Conservation (phyloP, 352 stramenopile genomes). For the Pythium vanterpoolii region DNA sequence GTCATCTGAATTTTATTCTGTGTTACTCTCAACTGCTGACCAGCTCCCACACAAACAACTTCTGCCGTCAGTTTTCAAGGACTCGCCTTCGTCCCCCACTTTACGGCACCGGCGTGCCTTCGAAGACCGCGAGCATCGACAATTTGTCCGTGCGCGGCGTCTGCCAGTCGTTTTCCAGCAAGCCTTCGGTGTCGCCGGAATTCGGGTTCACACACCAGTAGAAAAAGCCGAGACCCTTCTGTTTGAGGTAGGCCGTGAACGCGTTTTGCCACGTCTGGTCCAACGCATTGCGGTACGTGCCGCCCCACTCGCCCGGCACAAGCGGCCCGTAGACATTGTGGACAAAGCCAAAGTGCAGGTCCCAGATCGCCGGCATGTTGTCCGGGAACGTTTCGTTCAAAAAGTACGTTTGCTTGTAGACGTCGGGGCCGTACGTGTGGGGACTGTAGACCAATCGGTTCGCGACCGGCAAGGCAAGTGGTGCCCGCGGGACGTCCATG, state of each 20-base stretch:
- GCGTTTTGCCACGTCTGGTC: constrained; percentile 48
- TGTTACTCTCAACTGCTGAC: too few species aligned
- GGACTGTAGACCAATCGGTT: constrained; percentile 50
- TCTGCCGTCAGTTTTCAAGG: too few species aligned
- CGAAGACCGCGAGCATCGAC: constrained; percentile 39
- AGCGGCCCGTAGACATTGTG: constrained; percentile 28
- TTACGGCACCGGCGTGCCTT: constrained; percentile 29
- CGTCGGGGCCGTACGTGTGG: constrained; percentile 47
- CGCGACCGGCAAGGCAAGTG: constrained; percentile 28
- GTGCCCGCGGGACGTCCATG: constrained; percentile 21
- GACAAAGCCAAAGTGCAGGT: constrained; percentile 53
- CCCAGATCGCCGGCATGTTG: constrained; percentile 60
- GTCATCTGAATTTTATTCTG: too few species aligned
- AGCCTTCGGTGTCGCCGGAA: constrained; percentile 50
- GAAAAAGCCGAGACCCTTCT: constrained; percentile 33
- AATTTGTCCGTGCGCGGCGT: constrained; percentile 45
- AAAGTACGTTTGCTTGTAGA: constrained; percentile 49
- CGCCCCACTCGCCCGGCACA: constrained; percentile 64
- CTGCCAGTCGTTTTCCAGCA: constrained; percentile 54
- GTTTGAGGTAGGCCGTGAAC: constrained; percentile 40
- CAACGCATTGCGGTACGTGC: constrained; percentile 24
- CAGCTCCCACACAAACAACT: too few species aligned
- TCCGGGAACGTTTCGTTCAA: constrained; percentile 27
- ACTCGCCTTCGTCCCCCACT: too few species aligned
- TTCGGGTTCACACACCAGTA: constrained; percentile 76